Conservation (phyloP, 768 basidiomycete species). For the Brasilioporus rufonigricans region DNA sequence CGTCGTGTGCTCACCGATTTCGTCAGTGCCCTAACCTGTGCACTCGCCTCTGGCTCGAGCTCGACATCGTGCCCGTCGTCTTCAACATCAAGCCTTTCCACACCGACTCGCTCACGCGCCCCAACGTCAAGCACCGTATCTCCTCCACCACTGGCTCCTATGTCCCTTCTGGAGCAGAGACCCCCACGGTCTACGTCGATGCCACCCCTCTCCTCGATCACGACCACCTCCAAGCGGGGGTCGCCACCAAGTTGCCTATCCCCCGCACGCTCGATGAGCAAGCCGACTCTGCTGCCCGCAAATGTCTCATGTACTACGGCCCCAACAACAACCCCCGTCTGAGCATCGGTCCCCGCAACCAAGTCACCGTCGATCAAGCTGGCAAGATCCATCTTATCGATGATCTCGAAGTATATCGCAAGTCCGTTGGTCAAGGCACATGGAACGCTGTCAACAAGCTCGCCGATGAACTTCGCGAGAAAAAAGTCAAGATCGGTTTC, state of each 20-base stretch:
- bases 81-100: conserved; percentile 85
- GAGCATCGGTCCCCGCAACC: conserved; percentile 78
- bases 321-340: conserved; percentile 83
- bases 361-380: conserved; percentile 83
- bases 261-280: conserved; percentile 79
- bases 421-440: conserved; percentile 67
- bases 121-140: conserved; percentile 80
- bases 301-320: conserved; percentile 80
- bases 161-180: conserved; percentile 73
- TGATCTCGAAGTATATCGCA: conserved; percentile 73
- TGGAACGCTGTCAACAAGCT: conserved; percentile 84
- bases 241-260: conserved; percentile 63
- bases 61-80: conserved; percentile 82
- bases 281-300: conserved; percentile 83
- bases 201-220: conserved; percentile 46
- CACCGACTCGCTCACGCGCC: conserved; percentile 73
- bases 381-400: conserved; percentile 86
- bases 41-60: conserved; percentile 78
- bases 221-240: conserved; percentile 41
- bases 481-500: conserved; percentile 88
- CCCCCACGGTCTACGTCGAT: conserved; percentile 69
- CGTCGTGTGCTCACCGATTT: conserved; percentile 21
- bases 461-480: conserved; percentile 80
- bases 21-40: conserved; percentile 73
- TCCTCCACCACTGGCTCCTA: conserved; percentile 78